Conservation (phyloP, 768 basidiomycete species). For the Coprinellus aureogranulatus region DNA sequence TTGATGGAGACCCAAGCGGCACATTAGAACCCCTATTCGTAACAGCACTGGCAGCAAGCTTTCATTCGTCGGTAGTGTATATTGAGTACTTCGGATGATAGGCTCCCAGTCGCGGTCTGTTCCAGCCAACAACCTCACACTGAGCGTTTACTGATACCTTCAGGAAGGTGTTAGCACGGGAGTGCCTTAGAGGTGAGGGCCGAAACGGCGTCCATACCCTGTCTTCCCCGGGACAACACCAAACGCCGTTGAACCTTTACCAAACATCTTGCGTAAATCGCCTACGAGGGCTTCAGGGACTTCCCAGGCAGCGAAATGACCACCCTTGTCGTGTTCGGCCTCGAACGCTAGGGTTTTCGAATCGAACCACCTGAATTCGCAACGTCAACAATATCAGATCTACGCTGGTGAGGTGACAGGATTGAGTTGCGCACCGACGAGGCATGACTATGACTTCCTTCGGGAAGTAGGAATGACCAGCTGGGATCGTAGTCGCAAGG, state of each 20-base stretch:
- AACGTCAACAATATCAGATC: no score
- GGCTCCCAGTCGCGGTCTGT: no score
- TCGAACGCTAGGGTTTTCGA: no score
- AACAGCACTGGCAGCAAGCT: no score
- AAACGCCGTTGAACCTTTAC: conserved; percentile 47
- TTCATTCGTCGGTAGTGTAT: no score
- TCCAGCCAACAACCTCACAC: no score
- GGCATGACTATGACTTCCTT: conserved; percentile 38
- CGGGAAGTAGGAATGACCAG: conserved; percentile 53
- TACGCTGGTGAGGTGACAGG: not conserved
- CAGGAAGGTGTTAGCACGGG: no score
- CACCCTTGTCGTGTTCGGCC: conserved; percentile 47
- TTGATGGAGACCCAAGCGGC: no score
- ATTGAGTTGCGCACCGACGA: conserved; percentile 22
- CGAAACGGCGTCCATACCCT: conserved; percentile 30
- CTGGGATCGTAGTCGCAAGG: conserved; percentile 33
- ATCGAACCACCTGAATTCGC: no score
- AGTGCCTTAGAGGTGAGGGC: not conserved
- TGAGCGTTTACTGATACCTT: no score
- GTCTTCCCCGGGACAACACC: conserved; percentile 43
- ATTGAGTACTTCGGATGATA: no score
- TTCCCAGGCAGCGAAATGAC: conserved; percentile 60
- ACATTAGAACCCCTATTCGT: no score
- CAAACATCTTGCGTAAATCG: conserved; percentile 58
- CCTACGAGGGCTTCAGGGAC: conserved; percentile 43